Evolutionary conservation across 2,329 filamentous ascomycete species (phyloP).

Genomic region (Epichloe scottii): DNA sequence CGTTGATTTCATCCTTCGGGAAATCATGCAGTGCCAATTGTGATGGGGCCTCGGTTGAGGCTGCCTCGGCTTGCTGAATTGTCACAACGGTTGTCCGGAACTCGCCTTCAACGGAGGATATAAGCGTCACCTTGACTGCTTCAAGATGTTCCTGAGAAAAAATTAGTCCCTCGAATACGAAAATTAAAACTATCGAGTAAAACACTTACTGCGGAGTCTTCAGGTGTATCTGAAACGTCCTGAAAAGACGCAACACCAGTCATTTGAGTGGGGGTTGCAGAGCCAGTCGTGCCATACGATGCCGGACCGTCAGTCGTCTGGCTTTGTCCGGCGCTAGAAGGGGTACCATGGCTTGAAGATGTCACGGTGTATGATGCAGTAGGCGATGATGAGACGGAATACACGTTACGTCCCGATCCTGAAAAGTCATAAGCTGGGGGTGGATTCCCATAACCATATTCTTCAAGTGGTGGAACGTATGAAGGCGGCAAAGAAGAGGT

Average conservation of each 20-base stretch:
- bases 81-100: conserved; percentile 11
- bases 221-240: background rate
- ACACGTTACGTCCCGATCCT: background rate
- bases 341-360: background rate
- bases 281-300: background rate
- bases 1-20: background rate
- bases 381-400: background rate
- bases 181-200: background rate
- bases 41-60: background rate
- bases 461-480: conserved; percentile 6
- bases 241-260: background rate
- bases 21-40: background rate
- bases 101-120: conserved; percentile 11
- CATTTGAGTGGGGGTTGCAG: background rate
- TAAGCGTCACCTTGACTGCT: conserved; percentile 12
- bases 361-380: background rate
- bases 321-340: background rate
- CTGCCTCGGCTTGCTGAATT: background rate
- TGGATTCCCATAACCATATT: conserved; percentile 6
- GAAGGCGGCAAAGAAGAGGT: conserved; percentile 4
- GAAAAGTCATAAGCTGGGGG: conserved; percentile 3
- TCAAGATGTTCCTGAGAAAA: background rate
- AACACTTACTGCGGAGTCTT: background rate
- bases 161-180: background rate
- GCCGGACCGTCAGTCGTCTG: background rate